Conservation (phyloP, 1,284 basidiomycete genomes). For the Leccinum subrobustum region DNA sequence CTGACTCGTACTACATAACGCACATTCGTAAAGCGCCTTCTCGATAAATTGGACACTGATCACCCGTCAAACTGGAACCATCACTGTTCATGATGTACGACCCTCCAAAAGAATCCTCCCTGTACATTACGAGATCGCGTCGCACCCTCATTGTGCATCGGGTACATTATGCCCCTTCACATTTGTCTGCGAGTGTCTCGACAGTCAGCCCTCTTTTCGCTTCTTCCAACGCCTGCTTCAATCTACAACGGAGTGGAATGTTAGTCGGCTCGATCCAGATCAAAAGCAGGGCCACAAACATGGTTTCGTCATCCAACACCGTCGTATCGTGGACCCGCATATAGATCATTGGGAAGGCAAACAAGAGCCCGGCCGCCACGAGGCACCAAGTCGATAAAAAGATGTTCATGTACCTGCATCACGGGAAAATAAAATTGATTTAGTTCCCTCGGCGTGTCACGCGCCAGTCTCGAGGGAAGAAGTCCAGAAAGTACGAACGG, state of each 20-base stretch:
- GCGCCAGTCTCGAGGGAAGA: not conserved
- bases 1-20: not conserved
- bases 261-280: not conserved
- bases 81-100: not conserved
- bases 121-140: not conserved
- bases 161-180: not conserved
- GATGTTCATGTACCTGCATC: slow-evolving; percentile 21
- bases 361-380: slow-evolving; percentile 28
- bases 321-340: slow-evolving; percentile 32
- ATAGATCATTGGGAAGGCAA: slow-evolving; percentile 35
- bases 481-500: slow-evolving; percentile 18
- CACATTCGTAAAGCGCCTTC: not conserved
- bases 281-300: slow-evolving; percentile 8
- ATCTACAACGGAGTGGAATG: not conserved
- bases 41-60: not conserved
- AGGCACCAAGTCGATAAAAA: slow-evolving; percentile 35
- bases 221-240: slow-evolving; percentile 5
- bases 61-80: not conserved
- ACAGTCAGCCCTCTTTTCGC: not conserved
- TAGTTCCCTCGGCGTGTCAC: not conserved
- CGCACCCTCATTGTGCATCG: not conserved
- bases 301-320: slow-evolving; percentile 27
- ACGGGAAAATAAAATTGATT: not conserved
- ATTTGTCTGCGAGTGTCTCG: not conserved
- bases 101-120: not conserved